Evolutionary conservation across 257 asterid species (phyloP).

Genomic region (Misopates orontium): DNA sequence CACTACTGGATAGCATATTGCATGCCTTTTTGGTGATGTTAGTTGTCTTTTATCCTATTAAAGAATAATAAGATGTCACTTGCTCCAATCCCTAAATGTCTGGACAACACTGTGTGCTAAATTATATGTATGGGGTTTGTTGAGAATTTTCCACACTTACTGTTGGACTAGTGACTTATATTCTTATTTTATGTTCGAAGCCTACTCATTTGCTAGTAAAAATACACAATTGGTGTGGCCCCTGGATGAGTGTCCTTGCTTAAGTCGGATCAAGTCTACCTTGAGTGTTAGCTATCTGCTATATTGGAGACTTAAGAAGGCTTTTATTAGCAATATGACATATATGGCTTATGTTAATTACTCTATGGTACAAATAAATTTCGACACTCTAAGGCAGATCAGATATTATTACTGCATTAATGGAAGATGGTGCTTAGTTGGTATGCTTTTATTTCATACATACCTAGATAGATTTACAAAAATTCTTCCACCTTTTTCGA

Average conservation of each 20-base stretch:
- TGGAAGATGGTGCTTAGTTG: too few relatives aligned
- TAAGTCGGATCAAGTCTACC: not conserved
- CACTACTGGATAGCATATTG: not conserved
- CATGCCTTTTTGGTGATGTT: not conserved
- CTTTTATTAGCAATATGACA: not conserved
- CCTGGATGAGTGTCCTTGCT: too few relatives aligned
- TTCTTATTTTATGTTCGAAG: not conserved
- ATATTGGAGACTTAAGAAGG: not conserved
- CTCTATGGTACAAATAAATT: not conserved
- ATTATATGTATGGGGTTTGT: conserved; percentile 11
- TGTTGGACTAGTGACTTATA: not conserved
- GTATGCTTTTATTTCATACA: too few relatives aligned
- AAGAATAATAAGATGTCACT: not conserved
- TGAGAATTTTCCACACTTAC: not conserved
- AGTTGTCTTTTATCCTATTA: not conserved
- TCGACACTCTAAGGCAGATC: too few relatives aligned
- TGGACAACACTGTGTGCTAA: not conserved
- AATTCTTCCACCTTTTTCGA: too few relatives aligned
- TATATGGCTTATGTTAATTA: not conserved
- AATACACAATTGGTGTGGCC: too few relatives aligned
- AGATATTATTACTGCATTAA: too few relatives aligned
- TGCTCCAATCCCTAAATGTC: not conserved
- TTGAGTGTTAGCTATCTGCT: conserved; percentile 4
- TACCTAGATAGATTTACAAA: too few relatives aligned
- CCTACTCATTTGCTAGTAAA: too few relatives aligned